Evolutionary conservation across 192 early-diverging fungal species (phyloP), one percentile per base, ranked within the genome.

Genomic region (Coemansia sp.): DNA sequence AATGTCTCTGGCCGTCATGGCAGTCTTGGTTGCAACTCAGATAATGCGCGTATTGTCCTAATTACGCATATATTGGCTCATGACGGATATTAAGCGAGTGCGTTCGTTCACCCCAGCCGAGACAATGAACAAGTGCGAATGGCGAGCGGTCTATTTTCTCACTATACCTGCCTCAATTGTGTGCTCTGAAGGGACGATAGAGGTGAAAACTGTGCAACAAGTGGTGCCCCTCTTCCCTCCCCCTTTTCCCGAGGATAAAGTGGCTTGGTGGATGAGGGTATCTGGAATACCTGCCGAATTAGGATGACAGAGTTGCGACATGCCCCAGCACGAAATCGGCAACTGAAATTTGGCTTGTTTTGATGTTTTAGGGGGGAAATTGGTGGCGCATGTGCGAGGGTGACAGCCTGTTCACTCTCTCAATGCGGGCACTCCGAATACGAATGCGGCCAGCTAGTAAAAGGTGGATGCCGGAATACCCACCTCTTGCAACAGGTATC

Each of bases 301-400:
- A 2, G 34, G 59, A 40, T 39, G 59, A 60, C 59, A 27, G 29
- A 57, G 54, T 57, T 19, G 59, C 19, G 54, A n/a, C 54, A 57
- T 57, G 54, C 59, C 34, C 21, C 56, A 59, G 36, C 59, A 36
- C 59, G 11, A 40, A 37, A 60, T 60, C 37, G 59, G 59, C 17
- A 19, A 41, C 36, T 36, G 34, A 37, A 60, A 24, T 10, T 60
- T 37, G 8, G 54, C 54, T 57, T 57, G 54, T 34, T 57, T 57
- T 33, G 54, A 57, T 57, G 54, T 57, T 33, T 60, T 60, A 24
- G 21, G 17, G 11, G 56, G 34, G 46, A 60, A 40, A 27, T 19
- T n/a, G 13, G 59, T 60, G 59, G 59, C 59, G 59, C 59, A 60
- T 57, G 16, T 51, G 50, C 31, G 31, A 57, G 54, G 33, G 31